Percentiles rank a stretch among this genome's conserved stretches.
Conservation (phyloP, 257 asterid genomes). For the Voacanga thouarsii region DNA sequence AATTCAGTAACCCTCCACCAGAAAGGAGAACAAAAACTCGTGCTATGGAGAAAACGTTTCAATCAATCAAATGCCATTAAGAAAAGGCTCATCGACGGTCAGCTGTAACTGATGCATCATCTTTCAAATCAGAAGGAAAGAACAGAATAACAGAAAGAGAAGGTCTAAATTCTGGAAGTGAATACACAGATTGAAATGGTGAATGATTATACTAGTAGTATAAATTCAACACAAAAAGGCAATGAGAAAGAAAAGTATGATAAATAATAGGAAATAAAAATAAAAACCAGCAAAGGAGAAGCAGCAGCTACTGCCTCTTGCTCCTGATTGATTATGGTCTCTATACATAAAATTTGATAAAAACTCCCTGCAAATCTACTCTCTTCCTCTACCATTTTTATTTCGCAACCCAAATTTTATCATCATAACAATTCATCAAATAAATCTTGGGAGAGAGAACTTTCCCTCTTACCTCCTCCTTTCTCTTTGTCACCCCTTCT, state of each 20-base stretch:
- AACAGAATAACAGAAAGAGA: not conserved
- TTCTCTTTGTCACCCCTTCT: slow-evolving; percentile 24
- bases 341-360: slow-evolving; percentile 27
- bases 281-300: slow-evolving; percentile 37
- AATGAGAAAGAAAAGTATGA: slow-evolving; percentile 19
- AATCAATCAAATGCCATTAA: not conserved
- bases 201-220: slow-evolving; percentile 36
- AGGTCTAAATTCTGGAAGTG: slow-evolving; percentile 22
- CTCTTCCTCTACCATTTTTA: slow-evolving; percentile 36
- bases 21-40: not conserved
- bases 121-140: slow-evolving; percentile 6
- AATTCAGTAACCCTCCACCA: not conserved
- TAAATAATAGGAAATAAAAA: slow-evolving; percentile 23
- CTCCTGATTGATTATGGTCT: slow-evolving; percentile 20
- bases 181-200: slow-evolving; percentile 23
- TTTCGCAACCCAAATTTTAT: slow-evolving; percentile 45
- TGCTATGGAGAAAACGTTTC: not conserved
- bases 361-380: slow-evolving; percentile 15
- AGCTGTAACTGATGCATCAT: too few relatives aligned
- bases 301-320: slow-evolving; percentile 24
- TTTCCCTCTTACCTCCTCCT: slow-evolving; percentile 30
- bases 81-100: not conserved
- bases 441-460: slow-evolving; percentile 28
- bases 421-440: slow-evolving; percentile 36
- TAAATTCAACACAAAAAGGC: slow-evolving; percentile 16